Base-by-base conservation (phyloP, 2,329 filamentous ascomycete species). In the Botrytis hyacinthi region DNA sequence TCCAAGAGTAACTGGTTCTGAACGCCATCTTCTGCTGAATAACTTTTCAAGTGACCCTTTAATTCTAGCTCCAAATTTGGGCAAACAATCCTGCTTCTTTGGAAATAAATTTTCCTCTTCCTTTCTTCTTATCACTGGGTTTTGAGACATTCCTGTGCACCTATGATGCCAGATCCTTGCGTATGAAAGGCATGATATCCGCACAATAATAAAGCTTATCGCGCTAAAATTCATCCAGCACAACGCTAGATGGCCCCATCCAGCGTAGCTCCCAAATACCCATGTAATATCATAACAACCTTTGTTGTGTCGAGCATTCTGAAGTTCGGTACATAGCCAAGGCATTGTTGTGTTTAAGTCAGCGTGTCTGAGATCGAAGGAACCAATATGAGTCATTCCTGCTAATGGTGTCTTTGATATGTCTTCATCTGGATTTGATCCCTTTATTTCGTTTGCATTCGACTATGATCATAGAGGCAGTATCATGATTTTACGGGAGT, bases 141-240 rank as follows among this genome's bases (percentile, higher is more conserved):
- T n/a, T 1, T 14, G 1, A 51, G 6, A 4, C 12, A 0, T 14
- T 5, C 10, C 14, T 26, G 26, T 14, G 9, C 48, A 51, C 0
- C 9, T n/a, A 22, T 20, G 1, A n/a, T 51, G 48, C 2, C 22
- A 51, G 10, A n/a, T 51, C 5, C 6, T 0, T 29, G 14, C 12
- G 14, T 54, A 29, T 18, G 8, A 16, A 18, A 29, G 2, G 51
- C n/a, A 18, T 54, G 6, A 54, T 8, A 8, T 1, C 12, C 12
- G 1, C 14, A 1, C 5, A 54, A 29, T 29, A 29, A 0, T 0
- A 18, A 7, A 54, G 51, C 51, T 29, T 18, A 0, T 29, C n/a
- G 1, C 3, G 29, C n/a, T 54, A 14, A 16, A 8, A 3, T 29
- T 1, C 6, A 54, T 16, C 14, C 51, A 54, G 5, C 14, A 18